phyloP scores from a whole-genome alignment of 2,329 filamentous ascomycete genomes.

The Aspergillus oerlinghausenensis region DNA sequence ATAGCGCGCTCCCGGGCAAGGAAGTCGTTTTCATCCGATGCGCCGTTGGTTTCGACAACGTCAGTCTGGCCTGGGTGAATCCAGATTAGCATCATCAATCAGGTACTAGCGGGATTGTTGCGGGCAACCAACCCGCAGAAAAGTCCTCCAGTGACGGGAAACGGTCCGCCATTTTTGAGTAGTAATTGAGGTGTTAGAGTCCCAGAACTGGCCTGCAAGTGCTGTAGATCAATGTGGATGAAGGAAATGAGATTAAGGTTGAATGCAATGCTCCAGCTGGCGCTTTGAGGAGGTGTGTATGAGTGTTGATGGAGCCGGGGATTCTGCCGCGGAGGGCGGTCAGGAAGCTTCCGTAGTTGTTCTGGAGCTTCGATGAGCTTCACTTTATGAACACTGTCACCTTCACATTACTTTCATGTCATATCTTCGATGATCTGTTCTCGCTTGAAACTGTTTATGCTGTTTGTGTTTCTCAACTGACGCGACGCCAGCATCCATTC shows the following conservation, averaged over 20 bases:
- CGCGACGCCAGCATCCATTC: background rate
- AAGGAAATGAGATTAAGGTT: constrained; percentile 1
- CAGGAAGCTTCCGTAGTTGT: constrained; percentile 4
- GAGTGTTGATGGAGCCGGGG: constrained; percentile 2
- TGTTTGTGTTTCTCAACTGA: background rate
- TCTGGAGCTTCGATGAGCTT: constrained; percentile 1
- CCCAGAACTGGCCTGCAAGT: background rate
- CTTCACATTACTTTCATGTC: background rate
- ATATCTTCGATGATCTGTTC: background rate
- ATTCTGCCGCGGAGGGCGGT: constrained; percentile 12
- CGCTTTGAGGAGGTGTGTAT: background rate
- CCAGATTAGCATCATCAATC: constrained; percentile 22
- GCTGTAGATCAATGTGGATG: constrained; percentile 1
- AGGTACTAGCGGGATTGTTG: constrained; percentile 15
- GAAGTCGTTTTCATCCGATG: constrained; percentile 71
- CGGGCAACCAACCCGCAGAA: constrained; percentile 50
- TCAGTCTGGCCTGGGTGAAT: constrained; percentile 30
- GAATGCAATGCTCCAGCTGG: constrained; percentile 6
- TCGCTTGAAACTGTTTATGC: background rate
- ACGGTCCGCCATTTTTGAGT: constrained; percentile 63
- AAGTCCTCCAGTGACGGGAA: constrained; percentile 79
- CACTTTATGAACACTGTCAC: background rate
- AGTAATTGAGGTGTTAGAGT: background rate
- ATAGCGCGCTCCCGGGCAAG: constrained; percentile 84
- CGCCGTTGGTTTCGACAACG: constrained; percentile 26